Base-by-base conservation (phyloP, 331 rosid species). In the Rhamnella rubrinervis region DNA sequence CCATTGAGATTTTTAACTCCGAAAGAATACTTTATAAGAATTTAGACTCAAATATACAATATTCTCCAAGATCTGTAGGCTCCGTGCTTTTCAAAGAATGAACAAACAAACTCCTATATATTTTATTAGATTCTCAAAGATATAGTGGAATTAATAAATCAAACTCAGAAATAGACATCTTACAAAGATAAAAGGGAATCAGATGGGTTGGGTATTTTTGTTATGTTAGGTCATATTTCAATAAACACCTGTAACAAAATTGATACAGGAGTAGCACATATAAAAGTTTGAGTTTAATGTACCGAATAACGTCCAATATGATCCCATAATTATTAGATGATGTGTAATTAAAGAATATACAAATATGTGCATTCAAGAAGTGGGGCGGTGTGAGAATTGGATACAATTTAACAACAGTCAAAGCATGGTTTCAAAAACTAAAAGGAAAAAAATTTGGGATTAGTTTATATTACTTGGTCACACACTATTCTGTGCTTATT, bases 341-440 rank as follows among this genome's bases (percentile, higher is more conserved):
- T 52, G 21, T 16, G 7, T 16, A 16, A 16, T 52, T 17, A 52
- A 21, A 67, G 65, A 66, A 78, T 14, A 1, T 52, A 4, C 17
- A 52, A 5, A 53, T 49, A 58, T n/a, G 31, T 28, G 62, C 65
- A 69, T 61, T 70, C 35, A 66, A 46, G 61, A 74, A 68, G 62
- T 65, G 65, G 81, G 75, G 55, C 77, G 69, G 28, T 64, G 15
- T 28, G 69, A 55, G 74, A 75, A 56, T 71, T 56, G 18, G 70
- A 61, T 35, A 62, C 28, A 28, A 52, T 74, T 73, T 77, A 21
- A 63, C 64, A 76, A 52, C 59, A 67, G 80, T 78, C 82, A 83
- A 78, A 79, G 68, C 59, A 53, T 49, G 73, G 53, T 59, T 75
- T 72, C 44, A 73, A 65, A 88, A 78, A 80, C 71, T 77, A 66